phyloP scores from a whole-genome alignment of 805 yeast species.

The Wickerhamiella hasegawae region DNA sequence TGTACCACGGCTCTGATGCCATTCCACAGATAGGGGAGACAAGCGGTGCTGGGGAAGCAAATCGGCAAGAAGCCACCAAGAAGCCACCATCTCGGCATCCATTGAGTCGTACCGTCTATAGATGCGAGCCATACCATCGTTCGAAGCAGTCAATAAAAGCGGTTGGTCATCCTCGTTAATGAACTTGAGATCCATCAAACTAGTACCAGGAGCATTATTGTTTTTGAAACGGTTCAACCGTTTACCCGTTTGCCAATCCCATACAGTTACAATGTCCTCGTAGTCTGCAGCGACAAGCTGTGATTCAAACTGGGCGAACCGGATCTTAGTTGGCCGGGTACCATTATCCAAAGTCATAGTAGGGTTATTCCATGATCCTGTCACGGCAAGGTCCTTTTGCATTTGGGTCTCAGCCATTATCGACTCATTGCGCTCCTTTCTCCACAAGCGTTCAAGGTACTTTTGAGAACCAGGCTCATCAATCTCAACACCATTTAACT shows the following conservation, averaged over 20 bases:
- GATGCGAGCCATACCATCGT: slow-evolving; percentile 85
- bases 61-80: slow-evolving; percentile 91
- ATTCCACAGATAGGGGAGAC: slow-evolving; percentile 73
- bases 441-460: slow-evolving; percentile 70
- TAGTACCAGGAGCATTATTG: slow-evolving; percentile 75
- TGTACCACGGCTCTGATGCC: slow-evolving; percentile 95
- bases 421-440: slow-evolving; percentile 73
- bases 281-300: slow-evolving; percentile 69
- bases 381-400: slow-evolving; percentile 66
- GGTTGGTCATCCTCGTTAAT: slow-evolving; percentile 89
- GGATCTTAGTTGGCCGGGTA: slow-evolving; percentile 26
- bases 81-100: slow-evolving; percentile 48
- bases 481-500: slow-evolving; percentile 64
- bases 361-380: slow-evolving; percentile 72
- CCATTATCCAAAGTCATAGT: slow-evolving; percentile 44
- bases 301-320: slow-evolving; percentile 83
- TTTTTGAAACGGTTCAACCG: slow-evolving; percentile 57
- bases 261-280: slow-evolving; percentile 64
- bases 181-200: slow-evolving; percentile 71
- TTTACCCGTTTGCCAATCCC: slow-evolving; percentile 67
- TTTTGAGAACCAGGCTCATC: slow-evolving; percentile 90
- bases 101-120: slow-evolving; percentile 59
- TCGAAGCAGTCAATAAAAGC: slow-evolving; percentile 68
- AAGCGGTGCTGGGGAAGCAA: slow-evolving; percentile 64
- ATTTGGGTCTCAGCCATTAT: slow-evolving; percentile 81